Percentiles rank a stretch among this genome's conserved stretches.
Evolutionary conservation across 306 rosid species (phyloP).

Genomic region (Ormosia semicastrata): DNA sequence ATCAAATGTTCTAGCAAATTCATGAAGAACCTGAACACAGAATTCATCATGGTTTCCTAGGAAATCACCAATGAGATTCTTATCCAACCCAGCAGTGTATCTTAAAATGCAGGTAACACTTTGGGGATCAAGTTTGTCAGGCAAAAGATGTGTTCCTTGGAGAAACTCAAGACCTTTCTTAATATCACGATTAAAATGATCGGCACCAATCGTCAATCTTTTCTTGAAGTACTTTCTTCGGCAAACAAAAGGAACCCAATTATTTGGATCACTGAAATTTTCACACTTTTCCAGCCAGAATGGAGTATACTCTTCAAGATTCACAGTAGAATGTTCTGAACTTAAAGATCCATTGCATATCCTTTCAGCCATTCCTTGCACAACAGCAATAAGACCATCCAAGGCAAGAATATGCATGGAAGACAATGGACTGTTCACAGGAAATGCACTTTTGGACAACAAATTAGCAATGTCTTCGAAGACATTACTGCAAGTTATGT

Average conservation of each 20-base stretch:
- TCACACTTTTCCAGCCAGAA: slow-evolving; percentile 92
- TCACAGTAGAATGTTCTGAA: slow-evolving; percentile 50
- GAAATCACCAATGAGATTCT: slow-evolving; percentile 94
- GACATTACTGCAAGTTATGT: slow-evolving; percentile 81
- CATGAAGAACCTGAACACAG: slow-evolving; percentile 91
- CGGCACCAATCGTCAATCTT: slow-evolving; percentile 87
- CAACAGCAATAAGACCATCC: slow-evolving; percentile 92
- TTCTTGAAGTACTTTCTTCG: slow-evolving; percentile 82
- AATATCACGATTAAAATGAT: slow-evolving; percentile 93
- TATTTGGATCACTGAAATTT: slow-evolving; percentile 68
- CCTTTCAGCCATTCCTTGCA: slow-evolving; percentile 96
- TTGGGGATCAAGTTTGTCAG: slow-evolving; percentile 89
- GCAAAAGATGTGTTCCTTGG: slow-evolving; percentile 93
- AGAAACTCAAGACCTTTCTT: slow-evolving; percentile 98
- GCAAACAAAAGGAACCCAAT: slow-evolving; percentile 88
- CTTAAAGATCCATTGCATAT: slow-evolving; percentile 59
- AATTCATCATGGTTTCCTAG: slow-evolving; percentile 95
- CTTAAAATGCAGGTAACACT: slow-evolving; percentile 92
- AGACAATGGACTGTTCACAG: slow-evolving; percentile 81
- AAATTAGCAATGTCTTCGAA: slow-evolving; percentile 88
- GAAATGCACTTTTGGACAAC: slow-evolving; percentile 84
- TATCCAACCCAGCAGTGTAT: slow-evolving; percentile 87
- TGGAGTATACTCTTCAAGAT: slow-evolving; percentile 76
- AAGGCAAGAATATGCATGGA: slow-evolving; percentile 80
- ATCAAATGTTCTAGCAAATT: slow-evolving; percentile 95